phyloP scores from a whole-genome alignment of 2,329 filamentous ascomycete species.

The Colletotrichum sansevieriae region DNA sequence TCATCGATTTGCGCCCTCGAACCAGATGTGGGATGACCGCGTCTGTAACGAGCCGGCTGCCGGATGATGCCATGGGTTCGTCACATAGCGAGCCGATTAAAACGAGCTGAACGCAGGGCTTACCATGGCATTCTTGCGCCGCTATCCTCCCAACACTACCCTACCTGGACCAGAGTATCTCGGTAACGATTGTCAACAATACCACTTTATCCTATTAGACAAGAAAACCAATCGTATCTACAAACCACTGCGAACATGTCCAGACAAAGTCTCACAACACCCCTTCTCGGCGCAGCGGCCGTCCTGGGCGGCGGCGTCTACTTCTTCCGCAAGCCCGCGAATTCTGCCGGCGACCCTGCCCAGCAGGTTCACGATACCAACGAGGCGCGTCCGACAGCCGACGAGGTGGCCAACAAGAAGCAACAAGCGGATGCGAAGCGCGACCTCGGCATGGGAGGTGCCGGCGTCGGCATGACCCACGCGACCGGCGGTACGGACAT shows the following conservation, averaged over 20 bases:
- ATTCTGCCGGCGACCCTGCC: slow-evolving; percentile 17
- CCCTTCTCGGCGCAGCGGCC: slow-evolving; percentile 30
- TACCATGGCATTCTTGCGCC: background rate
- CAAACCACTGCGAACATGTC: slow-evolving; percentile 20
- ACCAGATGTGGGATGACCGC: slow-evolving; percentile 9
- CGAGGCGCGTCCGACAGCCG: slow-evolving; percentile 32
- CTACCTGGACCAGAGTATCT: background rate
- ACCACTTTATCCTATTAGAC: too few relatives aligned
- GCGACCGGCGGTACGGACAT: slow-evolving; percentile 49
- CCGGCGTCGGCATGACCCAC: slow-evolving; percentile 50
- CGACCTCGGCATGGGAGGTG: slow-evolving; percentile 48
- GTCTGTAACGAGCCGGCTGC: background rate
- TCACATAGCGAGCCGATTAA: slow-evolving; percentile 14
- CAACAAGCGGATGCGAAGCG: slow-evolving; percentile 47
- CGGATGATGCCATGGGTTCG: slow-evolving; percentile 39
- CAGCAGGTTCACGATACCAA: slow-evolving; percentile 20
- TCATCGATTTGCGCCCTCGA: slow-evolving; percentile 40
- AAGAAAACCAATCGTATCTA: too few relatives aligned
- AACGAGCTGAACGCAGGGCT: slow-evolving; percentile 1
- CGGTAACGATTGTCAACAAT: too few relatives aligned
- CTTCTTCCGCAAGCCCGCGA: slow-evolving; percentile 28
- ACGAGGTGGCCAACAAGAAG: slow-evolving; percentile 28
- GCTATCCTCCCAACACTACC: background rate
- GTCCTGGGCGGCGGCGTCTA: slow-evolving; percentile 39
- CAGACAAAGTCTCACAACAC: slow-evolving; percentile 16